Evolutionary conservation across 2,329 filamentous ascomycete genomes (phyloP).

Genomic region (Alternaria triticimaculans): DNA sequence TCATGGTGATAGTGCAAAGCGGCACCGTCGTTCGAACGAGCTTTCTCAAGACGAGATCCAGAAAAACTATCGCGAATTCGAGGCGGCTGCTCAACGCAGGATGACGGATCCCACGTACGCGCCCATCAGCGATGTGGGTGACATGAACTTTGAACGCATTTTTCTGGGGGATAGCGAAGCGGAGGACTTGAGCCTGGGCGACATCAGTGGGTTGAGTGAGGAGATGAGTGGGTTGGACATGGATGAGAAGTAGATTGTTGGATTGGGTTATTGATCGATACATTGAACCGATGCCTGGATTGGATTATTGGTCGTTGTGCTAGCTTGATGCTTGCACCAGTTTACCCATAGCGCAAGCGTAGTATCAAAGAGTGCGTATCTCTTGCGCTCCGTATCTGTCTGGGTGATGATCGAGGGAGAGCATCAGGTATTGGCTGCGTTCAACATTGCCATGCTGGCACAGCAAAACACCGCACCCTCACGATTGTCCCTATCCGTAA

Average conservation of each 20-base stretch:
- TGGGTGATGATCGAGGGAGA: no score
- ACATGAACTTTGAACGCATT: constrained; percentile 24
- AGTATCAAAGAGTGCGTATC: not conserved
- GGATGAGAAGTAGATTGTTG: not conserved
- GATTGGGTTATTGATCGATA: not conserved
- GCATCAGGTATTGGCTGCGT: no score
- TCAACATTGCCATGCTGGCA: no score
- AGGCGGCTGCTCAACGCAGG: constrained; percentile 8
- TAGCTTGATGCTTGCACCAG: not conserved
- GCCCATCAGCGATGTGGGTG: constrained; percentile 12
- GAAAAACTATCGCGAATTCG: constrained; percentile 24
- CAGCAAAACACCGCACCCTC: no score
- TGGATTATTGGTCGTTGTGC: not conserved
- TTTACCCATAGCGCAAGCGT: not conserved
- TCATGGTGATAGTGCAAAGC: not conserved
- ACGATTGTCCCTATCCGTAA: no score
- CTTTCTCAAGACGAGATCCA: constrained; percentile 20
- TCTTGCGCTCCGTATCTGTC: no score
- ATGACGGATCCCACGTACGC: not conserved
- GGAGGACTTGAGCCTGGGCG: not conserved
- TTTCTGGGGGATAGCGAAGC: constrained; percentile 22
- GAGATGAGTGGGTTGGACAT: constrained; percentile 6
- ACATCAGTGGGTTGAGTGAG: not conserved
- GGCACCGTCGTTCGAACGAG: not conserved
- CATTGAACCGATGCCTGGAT: not conserved